Evolutionary conservation across 352 stramenopile genomes (phyloP).

Genomic region (Halophytophthora polymorphica): DNA sequence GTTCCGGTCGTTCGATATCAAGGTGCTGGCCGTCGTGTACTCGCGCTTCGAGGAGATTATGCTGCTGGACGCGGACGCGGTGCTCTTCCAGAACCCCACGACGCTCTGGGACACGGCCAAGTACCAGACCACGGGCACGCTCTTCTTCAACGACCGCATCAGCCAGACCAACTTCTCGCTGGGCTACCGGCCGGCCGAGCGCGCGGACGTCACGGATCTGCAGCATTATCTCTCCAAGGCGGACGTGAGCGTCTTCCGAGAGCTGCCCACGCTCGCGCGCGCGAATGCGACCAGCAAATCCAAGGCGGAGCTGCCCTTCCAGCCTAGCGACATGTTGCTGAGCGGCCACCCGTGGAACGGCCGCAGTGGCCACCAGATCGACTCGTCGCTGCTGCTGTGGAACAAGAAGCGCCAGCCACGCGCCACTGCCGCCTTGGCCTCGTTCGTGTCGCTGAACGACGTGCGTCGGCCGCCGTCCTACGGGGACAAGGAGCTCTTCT

Average conservation of each 20-base stretch:
- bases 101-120: conserved; percentile 28
- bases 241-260: conserved; percentile 33
- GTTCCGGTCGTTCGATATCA: conserved; percentile 34
- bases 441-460: conserved; percentile 35
- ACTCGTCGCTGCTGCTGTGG: conserved; percentile 61
- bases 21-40: conserved; percentile 32
- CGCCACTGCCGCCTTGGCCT: conserved; percentile 43
- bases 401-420: conserved; percentile 45
- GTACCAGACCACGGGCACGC: conserved; percentile 32
- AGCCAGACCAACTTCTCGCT: conserved; percentile 32
- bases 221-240: conserved; percentile 38
- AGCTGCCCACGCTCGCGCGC: conserved; percentile 26
- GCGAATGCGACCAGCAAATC: conserved; percentile 15
- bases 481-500: conserved; percentile 55
- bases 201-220: conserved; percentile 24
- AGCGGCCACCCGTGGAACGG: conserved; percentile 49
- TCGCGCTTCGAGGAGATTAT: conserved; percentile 54
- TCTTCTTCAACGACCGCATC: conserved; percentile 58
- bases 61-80: conserved; percentile 41
- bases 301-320: conserved; percentile 18
- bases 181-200: conserved; percentile 14
- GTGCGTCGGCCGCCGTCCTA: conserved; percentile 34
- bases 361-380: conserved; percentile 48
- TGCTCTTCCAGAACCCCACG: conserved; percentile 43
- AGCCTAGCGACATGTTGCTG: conserved; percentile 40